Evolutionary conservation across 2,329 filamentous ascomycete species (phyloP).

Genomic region (Zymoseptoria passerinii): DNA sequence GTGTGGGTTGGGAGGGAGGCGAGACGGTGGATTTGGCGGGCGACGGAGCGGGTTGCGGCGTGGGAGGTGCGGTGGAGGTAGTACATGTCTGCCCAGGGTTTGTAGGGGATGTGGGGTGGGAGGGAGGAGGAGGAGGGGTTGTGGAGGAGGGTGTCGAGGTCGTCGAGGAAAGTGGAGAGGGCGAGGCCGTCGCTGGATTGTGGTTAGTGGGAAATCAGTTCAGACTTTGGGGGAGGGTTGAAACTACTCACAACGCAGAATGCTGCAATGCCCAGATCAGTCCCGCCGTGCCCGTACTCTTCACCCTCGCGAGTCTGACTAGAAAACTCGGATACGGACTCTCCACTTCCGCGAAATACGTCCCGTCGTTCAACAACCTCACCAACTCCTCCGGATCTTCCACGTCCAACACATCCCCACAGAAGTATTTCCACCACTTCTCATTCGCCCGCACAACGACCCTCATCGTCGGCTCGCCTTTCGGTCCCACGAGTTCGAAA

Average conservation of each 20-base stretch:
- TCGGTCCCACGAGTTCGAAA: conserved; percentile 1
- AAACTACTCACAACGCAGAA: conserved; percentile 1
- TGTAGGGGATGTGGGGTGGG: not conserved
- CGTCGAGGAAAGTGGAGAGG: conserved; percentile 2
- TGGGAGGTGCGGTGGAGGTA: too few relatives aligned
- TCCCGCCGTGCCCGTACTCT: conserved; percentile 1
- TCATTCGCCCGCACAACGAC: conserved; percentile 5
- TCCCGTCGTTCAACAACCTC: conserved; percentile 1
- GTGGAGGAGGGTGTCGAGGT: conserved; percentile 4
- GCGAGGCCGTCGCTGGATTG: not conserved
- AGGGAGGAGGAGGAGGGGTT: not conserved
- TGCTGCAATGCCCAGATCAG: conserved; percentile 4
- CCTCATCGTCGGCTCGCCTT: conserved; percentile 3
- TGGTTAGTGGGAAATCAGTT: too few relatives aligned
- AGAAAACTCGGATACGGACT: conserved; percentile 2
- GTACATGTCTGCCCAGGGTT: too few relatives aligned
- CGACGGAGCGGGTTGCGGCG: too few relatives aligned
- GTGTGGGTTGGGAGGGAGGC: too few relatives aligned
- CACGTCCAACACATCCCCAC: not conserved
- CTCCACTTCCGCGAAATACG: conserved; percentile 1
- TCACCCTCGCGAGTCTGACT: conserved; percentile 2
- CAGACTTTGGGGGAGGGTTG: too few relatives aligned
- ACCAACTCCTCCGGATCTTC: conserved; percentile 1
- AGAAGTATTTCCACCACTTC: conserved; percentile 1
- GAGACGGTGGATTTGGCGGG: too few relatives aligned